Evolutionary conservation across 352 stramenopile genomes (phyloP), one percentile per base, ranked within the genome.

Genomic region (Phytophthora ramorum): DNA sequence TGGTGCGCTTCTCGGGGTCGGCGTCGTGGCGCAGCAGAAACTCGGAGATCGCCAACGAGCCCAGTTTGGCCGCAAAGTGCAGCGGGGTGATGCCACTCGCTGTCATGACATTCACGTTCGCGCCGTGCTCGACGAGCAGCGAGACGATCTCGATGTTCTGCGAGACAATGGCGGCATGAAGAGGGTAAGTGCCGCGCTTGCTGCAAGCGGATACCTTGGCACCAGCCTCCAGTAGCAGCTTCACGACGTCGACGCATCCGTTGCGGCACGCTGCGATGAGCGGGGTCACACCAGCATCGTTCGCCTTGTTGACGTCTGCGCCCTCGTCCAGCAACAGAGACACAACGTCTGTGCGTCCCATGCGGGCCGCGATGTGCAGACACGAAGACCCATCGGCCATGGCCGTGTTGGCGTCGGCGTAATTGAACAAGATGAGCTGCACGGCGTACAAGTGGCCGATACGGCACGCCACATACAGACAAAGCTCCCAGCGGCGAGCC

Each of bases 371-470:
- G 56, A 92, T 92, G 65, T 92, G 81, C 26, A 95, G 68, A 62
- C 80, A 92, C 32, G 81, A 81, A 17, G 83, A 90, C 12, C 81
- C 81, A 53, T 93, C 84, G 0, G 67, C 64, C 72, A 93, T 81
- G 32, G 49, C 44, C 19, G 78, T 81, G 65, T 91, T 81, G 41
- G 79, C 78, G 47, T 91, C 76, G 14, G 81, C 81, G 60, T 91
- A 89, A 68, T 85, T 87, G 65, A 90, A 91, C 53, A 93, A 57
- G 24, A 92, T 88, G 44, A 91, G 73, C 61, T 89, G 83, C 44
- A 86, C 83, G 0, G 82, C 83, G 65, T 93, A 92, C 38, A 58
- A 76, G 78, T 93, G 83, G 41, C 83, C 83, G 47, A 93, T 85
- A 34, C 78, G 80, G 52, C 85, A 91, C 20, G 83, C 85, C 12